Conservation (phyloP, 1,284 basidiomycete species). For the Moniliella sp. region DNA sequence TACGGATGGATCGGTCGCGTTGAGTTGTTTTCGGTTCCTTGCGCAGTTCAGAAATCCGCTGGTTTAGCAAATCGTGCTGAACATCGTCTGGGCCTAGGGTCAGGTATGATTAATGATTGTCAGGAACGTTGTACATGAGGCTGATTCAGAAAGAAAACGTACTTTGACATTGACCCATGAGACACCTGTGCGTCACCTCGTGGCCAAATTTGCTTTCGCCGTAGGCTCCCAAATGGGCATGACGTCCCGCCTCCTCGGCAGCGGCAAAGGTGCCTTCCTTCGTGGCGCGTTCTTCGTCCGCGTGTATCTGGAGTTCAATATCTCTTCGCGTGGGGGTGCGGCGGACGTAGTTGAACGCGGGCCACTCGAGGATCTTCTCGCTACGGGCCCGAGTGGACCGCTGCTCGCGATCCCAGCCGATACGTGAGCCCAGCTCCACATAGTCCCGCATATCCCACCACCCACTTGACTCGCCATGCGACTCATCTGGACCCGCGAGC, state of each 20-base stretch:
- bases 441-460: conserved; percentile 45
- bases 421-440: conserved; percentile 52
- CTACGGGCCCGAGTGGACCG: conserved; percentile 38
- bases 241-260: neutral
- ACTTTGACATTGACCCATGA: too few species aligned
- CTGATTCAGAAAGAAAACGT: too few species aligned
- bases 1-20: too few species aligned
- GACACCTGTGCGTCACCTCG: conserved; percentile 65
- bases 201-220: conserved; percentile 55
- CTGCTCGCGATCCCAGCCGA: conserved; percentile 37
- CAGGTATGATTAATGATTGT: too few species aligned
- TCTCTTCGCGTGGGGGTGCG: conserved; percentile 15
- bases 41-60: too few species aligned
- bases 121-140: too few species aligned
- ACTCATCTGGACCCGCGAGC: neutral
- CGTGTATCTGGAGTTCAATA: too few species aligned
- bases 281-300: too few species aligned
- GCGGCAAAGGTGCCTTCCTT: conserved; percentile 1
- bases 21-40: too few species aligned
- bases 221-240: conserved; percentile 1
- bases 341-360: conserved; percentile 55
- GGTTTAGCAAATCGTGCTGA: too few species aligned
- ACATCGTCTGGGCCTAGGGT: too few species aligned
- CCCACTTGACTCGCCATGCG: neutral
- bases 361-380: conserved; percentile 38